phyloP scores from a whole-genome alignment of 306 rosid species.

The Medicago arabica region DNA sequence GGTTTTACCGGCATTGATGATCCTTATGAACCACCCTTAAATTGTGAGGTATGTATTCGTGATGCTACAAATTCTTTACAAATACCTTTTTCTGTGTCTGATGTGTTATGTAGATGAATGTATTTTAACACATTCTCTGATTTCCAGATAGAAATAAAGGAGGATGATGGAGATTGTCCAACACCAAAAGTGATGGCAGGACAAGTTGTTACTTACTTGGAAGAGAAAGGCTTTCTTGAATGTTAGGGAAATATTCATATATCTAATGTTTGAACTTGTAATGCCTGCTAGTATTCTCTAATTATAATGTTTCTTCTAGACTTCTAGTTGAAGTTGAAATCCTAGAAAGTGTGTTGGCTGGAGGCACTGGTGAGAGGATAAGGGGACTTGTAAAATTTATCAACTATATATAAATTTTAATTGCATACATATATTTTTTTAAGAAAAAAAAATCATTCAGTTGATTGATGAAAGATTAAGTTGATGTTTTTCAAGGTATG shows the following conservation, averaged over 20 bases:
- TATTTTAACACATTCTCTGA: slow-evolving; percentile 19
- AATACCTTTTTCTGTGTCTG: neutral
- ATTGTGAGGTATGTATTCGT: slow-evolving; percentile 69
- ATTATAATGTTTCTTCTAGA: slow-evolving; percentile 31
- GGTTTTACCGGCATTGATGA: slow-evolving; percentile 94
- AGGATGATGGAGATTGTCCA: slow-evolving; percentile 61
- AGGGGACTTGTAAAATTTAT: slow-evolving; percentile 25
- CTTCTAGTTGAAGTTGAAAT: slow-evolving; percentile 29
- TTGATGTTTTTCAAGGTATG: slow-evolving; percentile 3
- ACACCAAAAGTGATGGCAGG: slow-evolving; percentile 65
- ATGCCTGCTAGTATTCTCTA: slow-evolving; percentile 13
- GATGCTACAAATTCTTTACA: slow-evolving; percentile 14
- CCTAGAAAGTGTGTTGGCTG: slow-evolving; percentile 26
- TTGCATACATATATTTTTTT: neutral
- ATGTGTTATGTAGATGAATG: slow-evolving; percentile 5
- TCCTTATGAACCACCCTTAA: slow-evolving; percentile 81
- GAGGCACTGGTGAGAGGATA: slow-evolving; percentile 30
- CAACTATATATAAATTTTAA: neutral
- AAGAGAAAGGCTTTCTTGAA: slow-evolving; percentile 73
- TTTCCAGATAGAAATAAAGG: slow-evolving; percentile 68
- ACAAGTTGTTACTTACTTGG: slow-evolving; percentile 70
- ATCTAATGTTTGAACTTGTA: slow-evolving; percentile 16
- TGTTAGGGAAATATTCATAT: slow-evolving; percentile 30
- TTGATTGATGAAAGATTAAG: slow-evolving; percentile 1
- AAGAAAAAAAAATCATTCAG: too few relatives aligned